Base-by-base conservation (phyloP, 2,329 filamentous ascomycete genomes). In the Myriosclerotinia duriaeana region DNA sequence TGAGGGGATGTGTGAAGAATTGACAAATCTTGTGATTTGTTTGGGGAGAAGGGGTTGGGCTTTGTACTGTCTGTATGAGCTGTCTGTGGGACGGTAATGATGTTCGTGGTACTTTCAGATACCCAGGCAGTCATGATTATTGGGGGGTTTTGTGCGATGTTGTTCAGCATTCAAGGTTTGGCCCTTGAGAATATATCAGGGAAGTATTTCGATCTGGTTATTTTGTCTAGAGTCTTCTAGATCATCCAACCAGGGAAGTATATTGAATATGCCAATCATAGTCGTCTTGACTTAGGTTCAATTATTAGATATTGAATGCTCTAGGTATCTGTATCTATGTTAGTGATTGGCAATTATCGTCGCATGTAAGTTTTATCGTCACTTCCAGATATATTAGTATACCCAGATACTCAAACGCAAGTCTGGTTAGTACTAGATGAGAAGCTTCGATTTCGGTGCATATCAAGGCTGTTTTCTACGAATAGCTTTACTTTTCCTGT, bases 11-110 rank as follows among this genome's bases (percentile, higher is more conserved):
- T 0, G 34, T 40, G n/a, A 20, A 11, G 30, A n/a, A 61, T 61
- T 34, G 46, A 40, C n/a, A 38, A 38, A 61, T 40, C 58, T 38
- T 50, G 58, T 61, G 44, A 38, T 22, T n/a, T 48, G 30, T 46
- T 36, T 12, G 42, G 12, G 20, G 11, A 36, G 42, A 46, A 44
- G 15, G 11, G 30, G 5, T 7, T 60, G 14, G 30, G 44, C n/a
- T 50, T 20, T 50, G 44, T n/a, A 50, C 30, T 20, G 22, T 34
- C 30, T 20, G 22, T 34, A 61, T 61, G n/a, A 50, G 38, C 14
- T 17, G 44, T 50, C 17, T 60, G 34, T 3, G 38, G 26, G 22
- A 38, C 14, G n/a, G 34, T 12, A 60, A 12, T 9, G 44, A 26
- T 30, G 22, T 34, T 34, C 20, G 14, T 60, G 22, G 58, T 60